Conservation (phyloP, 1,284 basidiomycete species). For the Cystobasidium slooffiae region DNA sequence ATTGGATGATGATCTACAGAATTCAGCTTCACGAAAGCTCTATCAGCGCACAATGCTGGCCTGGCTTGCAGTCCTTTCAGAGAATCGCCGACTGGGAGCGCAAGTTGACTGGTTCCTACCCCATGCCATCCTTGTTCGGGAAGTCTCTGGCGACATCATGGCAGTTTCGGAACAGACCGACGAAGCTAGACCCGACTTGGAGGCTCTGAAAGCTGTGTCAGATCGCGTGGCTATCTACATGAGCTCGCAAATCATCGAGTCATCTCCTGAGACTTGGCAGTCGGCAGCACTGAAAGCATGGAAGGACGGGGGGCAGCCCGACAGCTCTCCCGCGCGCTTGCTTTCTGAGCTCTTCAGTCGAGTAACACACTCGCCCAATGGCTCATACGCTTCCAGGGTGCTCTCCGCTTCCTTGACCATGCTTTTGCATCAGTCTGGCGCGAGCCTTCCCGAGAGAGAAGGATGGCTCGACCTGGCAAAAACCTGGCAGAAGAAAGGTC, state of each 20-base stretch:
- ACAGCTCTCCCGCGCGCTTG: slow-evolving; percentile 8
- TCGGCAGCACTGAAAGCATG: slow-evolving; percentile 59
- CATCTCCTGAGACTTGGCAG: slow-evolving; percentile 62
- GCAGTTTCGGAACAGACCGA: slow-evolving; percentile 61
- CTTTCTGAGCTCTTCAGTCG: background rate
- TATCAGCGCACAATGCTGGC: slow-evolving; percentile 71
- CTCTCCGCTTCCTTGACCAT: slow-evolving; percentile 51
- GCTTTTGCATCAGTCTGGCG: slow-evolving; percentile 47
- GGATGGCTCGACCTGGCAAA: slow-evolving; percentile 73
- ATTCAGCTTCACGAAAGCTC: background rate
- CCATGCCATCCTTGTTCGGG: slow-evolving; percentile 55
- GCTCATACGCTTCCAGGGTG: slow-evolving; percentile 12
- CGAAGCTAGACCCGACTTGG: slow-evolving; percentile 59
- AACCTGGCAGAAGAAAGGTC: slow-evolving; percentile 4
- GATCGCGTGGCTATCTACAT: slow-evolving; percentile 72
- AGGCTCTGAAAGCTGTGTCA: slow-evolving; percentile 62
- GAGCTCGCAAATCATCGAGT: slow-evolving; percentile 63
- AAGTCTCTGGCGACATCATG: slow-evolving; percentile 60
- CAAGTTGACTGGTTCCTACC: slow-evolving; percentile 65
- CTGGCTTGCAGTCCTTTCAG: slow-evolving; percentile 65
- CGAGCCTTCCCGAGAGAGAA: slow-evolving; percentile 58
- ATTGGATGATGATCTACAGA: background rate
- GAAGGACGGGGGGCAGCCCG: slow-evolving; percentile 44
- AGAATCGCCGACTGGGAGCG: slow-evolving; percentile 68
- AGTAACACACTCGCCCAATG: background rate